Percentiles rank a stretch among this genome's conserved stretches.
Conservation (phyloP, 495 filamentous ascomycete species). For the Penicillium desertorum region DNA sequence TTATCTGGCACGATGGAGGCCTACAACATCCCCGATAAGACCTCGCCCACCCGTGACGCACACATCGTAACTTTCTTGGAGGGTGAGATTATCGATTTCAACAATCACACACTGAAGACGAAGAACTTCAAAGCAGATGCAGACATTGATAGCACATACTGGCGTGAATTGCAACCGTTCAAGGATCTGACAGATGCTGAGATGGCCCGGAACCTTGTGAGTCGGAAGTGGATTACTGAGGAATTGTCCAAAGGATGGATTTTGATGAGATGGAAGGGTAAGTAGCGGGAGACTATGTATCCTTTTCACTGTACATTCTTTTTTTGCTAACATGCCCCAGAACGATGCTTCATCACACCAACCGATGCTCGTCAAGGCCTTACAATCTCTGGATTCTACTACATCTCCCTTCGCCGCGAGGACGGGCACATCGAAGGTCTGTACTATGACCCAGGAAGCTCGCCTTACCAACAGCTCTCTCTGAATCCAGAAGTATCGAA, state of each 20-base stretch:
- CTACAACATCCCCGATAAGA: conserved; percentile 66
- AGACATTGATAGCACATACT: conserved; percentile 66
- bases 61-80: conserved; percentile 73
- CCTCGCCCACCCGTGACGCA: conserved; percentile 53
- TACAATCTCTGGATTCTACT: conserved; percentile 77
- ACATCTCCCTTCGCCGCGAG: conserved; percentile 61
- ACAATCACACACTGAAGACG: conserved; percentile 64
- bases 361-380: conserved; percentile 57
- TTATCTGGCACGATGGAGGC: conserved; percentile 78
- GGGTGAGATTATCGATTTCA: conserved; percentile 77
- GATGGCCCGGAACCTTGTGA: conserved; percentile 58
- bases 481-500: conserved; percentile 51
- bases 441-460: conserved; percentile 72
- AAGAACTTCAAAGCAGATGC: conserved; percentile 62
- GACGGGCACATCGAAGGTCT: conserved; percentile 66
- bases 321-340: conserved; percentile 32
- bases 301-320: background rate
- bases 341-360: conserved; percentile 71
- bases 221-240: conserved; percentile 54
- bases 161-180: conserved; percentile 70
- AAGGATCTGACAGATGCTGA: conserved; percentile 56
- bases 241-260: conserved; percentile 61
- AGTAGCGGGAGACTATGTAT: conserved; percentile 16
- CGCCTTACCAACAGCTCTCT: conserved; percentile 67
- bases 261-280: conserved; percentile 78